Base-by-base conservation (phyloP, 164 flowering plant species). In the Warburgia ugandensis region DNA sequence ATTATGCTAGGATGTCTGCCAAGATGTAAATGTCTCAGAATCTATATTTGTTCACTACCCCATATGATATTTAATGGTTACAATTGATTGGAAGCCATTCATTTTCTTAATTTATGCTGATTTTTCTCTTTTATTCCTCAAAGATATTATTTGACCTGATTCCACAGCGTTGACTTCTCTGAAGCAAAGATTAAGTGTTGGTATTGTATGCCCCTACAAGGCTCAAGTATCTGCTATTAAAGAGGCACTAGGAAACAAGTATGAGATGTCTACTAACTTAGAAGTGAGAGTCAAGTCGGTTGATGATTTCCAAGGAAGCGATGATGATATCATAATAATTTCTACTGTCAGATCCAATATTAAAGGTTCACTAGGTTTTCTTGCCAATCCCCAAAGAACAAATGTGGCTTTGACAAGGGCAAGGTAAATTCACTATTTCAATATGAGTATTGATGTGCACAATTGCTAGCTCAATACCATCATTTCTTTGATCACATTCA, bases 261-360 rank as follows among this genome's bases (percentile, higher is more conserved):
- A 68, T 56, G 59, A 31, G 1, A 25, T 12, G 0, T 1, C 12
- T 4, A 30, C 32, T 33, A 45, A 61, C 30, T 72, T 79, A 35
- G 6, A 43, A 1, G 65, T 75, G 35, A 67, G 68, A 14, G 71
- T 77, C 31, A 61, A 54, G 35, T 52, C 80, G 14, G 50, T 80
- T 44, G 86, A 80, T 61, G 80, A 77, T 6, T 80, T 77, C 47
- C 80, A 77, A 51, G 83, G 81, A 9, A 70, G 75, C 6, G 77
- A 73, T 49, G 69, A 64, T 26, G 74, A 73, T 40, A 37, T 73
- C 0, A 67, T 73, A n/a, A 64, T 73, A 6, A 51, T 73, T 19
- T 66, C 77, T n/a, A 65, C 73, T 4, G 73, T 72, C 9, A 62
- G 78, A 39, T 61, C 64, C 13, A 77, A 74, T 48, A 36, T 10